A percentile compares a stretch with the other conserved stretches of the same genome.
Evolutionary conservation across 768 basidiomycete genomes (phyloP).

Genomic region (Russula vinacea): DNA sequence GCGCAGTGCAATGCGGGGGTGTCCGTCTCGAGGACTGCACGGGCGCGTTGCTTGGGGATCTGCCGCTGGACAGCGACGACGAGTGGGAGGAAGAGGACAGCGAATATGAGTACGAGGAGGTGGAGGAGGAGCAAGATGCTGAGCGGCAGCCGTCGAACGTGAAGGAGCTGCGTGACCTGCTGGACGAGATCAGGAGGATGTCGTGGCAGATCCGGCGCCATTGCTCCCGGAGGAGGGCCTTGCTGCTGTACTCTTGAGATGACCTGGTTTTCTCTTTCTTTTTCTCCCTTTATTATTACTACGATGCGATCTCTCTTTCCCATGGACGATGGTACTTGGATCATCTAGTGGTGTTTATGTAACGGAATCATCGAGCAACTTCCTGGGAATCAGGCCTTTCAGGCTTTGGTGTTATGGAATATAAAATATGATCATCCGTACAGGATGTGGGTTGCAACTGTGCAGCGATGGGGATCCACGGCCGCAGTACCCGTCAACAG

Average conservation of each 20-base stretch:
- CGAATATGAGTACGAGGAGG: slow-evolving; percentile 38
- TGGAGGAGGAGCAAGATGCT: slow-evolving; percentile 31
- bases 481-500: too few species aligned
- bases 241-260: slow-evolving; percentile 17
- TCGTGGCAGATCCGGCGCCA: slow-evolving; percentile 11
- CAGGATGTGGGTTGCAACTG: background rate
- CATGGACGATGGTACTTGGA: background rate
- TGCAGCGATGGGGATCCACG: background rate
- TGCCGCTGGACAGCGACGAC: slow-evolving; percentile 35
- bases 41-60: slow-evolving; percentile 54
- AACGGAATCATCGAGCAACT: background rate
- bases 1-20: slow-evolving; percentile 45
- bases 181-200: slow-evolving; percentile 30
- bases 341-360: background rate
- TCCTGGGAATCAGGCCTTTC: too few species aligned
- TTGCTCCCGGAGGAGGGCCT: slow-evolving; percentile 18
- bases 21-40: slow-evolving; percentile 76
- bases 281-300: background rate
- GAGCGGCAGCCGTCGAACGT: slow-evolving; percentile 31
- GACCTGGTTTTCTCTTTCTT: too few species aligned
- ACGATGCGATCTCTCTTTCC: background rate
- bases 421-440: background rate
- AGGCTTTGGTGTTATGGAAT: background rate
- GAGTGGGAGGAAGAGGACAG: slow-evolving; percentile 35
- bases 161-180: slow-evolving; percentile 26